Conservation (phyloP, 495 filamentous ascomycete species). For the Penicillium verhagenii region DNA sequence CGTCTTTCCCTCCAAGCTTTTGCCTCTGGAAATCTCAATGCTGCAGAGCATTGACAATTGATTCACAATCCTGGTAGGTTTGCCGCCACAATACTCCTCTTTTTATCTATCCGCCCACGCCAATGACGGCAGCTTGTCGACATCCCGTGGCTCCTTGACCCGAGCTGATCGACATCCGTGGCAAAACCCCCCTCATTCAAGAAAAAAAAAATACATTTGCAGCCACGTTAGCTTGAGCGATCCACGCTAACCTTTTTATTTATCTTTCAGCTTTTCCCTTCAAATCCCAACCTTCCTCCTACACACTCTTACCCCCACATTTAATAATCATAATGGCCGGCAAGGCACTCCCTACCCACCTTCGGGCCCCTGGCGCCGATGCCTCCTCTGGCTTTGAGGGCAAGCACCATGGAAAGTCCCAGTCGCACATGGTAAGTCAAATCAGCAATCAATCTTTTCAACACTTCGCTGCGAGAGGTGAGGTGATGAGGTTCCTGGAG, state of each 20-base stretch:
- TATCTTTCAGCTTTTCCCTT: slow-evolving; percentile 5
- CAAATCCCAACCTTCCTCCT: slow-evolving; percentile 3
- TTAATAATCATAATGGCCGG: slow-evolving; percentile 60
- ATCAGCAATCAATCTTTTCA: background rate
- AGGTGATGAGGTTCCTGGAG: background rate
- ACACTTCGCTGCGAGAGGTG: background rate
- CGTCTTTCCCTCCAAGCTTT: slow-evolving; percentile 2
- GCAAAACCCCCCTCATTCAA: slow-evolving; percentile 24
- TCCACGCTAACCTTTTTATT: slow-evolving; percentile 1
- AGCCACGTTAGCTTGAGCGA: slow-evolving; percentile 5
- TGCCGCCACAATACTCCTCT: background rate
- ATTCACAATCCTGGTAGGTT: background rate
- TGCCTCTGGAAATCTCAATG: slow-evolving; percentile 10
- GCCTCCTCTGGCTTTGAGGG: slow-evolving; percentile 57
- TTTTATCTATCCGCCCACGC: slow-evolving; percentile 2
- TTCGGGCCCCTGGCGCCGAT: slow-evolving; percentile 59
- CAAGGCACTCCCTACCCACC: slow-evolving; percentile 73
- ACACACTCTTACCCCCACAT: slow-evolving; percentile 7
- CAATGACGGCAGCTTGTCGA: slow-evolving; percentile 40
- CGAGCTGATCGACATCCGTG: slow-evolving; percentile 28
- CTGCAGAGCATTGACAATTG: slow-evolving; percentile 6
- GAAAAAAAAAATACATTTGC: slow-evolving; percentile 1
- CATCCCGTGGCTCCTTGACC: slow-evolving; percentile 21
- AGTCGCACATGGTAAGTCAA: slow-evolving; percentile 89
- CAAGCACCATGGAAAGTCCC: slow-evolving; percentile 92